These are phyloP conservation scores for Moelleriella libera DNA, from an alignment of 2,329 filamentous ascomycete genomes.

Conservation along the genomic window DNA sequence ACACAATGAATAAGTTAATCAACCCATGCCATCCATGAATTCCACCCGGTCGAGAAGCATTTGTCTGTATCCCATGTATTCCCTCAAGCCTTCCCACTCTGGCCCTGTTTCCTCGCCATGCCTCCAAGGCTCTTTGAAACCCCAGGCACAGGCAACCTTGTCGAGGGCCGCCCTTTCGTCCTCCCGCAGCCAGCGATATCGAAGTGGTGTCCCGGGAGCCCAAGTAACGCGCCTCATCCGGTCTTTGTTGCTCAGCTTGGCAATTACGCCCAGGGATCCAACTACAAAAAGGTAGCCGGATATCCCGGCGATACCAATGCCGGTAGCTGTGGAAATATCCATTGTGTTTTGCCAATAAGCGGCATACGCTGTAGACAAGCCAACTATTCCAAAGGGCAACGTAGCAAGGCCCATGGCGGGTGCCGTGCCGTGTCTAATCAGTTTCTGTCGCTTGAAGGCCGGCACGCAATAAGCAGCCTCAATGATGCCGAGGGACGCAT, in stretches of 20 bases:
- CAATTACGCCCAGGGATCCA: constrained; percentile 68
- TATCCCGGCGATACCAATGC: constrained; percentile 66
- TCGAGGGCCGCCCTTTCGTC: constrained; percentile 83
- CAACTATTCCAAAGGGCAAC: constrained; percentile 56
- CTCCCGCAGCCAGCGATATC: constrained; percentile 74
- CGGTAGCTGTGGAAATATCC: constrained; percentile 60
- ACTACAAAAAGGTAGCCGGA: constrained; percentile 74
- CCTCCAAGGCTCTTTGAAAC: constrained; percentile 67
- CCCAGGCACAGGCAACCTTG: constrained; percentile 77
- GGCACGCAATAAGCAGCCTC: constrained; percentile 53
- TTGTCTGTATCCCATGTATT: constrained; percentile 68
- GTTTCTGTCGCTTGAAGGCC: constrained; percentile 53
- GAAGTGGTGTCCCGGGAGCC: constrained; percentile 66
- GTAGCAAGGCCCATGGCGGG: constrained; percentile 43
- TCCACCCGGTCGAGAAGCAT: constrained; percentile 87
- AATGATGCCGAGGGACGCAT: constrained; percentile 62
- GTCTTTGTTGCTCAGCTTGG: constrained; percentile 77
- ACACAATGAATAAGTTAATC: background rate
- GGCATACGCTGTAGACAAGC: constrained; percentile 41
- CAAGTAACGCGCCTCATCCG: constrained; percentile 92
- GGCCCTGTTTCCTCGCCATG: constrained; percentile 81
- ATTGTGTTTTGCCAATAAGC: constrained; percentile 48
- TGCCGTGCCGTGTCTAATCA: constrained; percentile 47
- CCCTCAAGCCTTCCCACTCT: constrained; percentile 76
- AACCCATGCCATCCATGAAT: constrained; percentile 79